These are phyloP conservation scores for Phanerochaete sordida DNA, from an alignment of 768 basidiomycete species.

Conservation along the genomic window DNA sequence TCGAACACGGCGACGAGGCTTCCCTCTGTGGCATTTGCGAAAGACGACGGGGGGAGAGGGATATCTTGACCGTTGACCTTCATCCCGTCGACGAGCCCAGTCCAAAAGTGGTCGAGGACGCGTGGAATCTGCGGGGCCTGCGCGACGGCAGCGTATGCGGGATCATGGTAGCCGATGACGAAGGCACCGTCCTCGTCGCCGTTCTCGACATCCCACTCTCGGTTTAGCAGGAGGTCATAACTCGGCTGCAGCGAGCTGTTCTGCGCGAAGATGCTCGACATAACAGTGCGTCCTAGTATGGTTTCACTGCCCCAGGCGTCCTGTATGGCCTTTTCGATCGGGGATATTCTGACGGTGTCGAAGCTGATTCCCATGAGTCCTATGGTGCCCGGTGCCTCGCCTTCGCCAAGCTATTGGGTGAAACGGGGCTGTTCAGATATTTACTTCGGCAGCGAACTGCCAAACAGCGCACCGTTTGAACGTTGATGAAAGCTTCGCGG, in stretches of 20 bases:
- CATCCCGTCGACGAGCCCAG: constrained; percentile 24
- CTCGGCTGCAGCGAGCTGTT: constrained; percentile 15
- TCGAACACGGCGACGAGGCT: constrained; percentile 20
- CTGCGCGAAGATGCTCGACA: constrained; percentile 18
- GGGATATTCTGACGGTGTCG: not conserved
- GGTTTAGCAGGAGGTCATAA: constrained; percentile 21
- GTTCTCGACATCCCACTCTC: constrained; percentile 13
- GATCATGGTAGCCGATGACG: constrained; percentile 20
- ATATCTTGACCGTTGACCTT: constrained; percentile 51
- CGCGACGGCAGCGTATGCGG: constrained; percentile 12
- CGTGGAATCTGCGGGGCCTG: constrained; percentile 35
- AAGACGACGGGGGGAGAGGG: constrained; percentile 34
- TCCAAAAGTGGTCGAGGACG: constrained; percentile 45
- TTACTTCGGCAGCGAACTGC: too few species aligned
- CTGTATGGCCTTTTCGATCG: not conserved
- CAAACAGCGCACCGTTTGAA: not conserved
- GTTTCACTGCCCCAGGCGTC: constrained; percentile 7
- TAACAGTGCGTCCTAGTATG: constrained; percentile 14
- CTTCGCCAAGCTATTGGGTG: too few species aligned
- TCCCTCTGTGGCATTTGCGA: constrained; percentile 11
- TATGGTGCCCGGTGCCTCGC: constrained; percentile 13
- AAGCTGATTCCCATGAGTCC: constrained; percentile 40
- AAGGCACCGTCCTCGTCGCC: constrained; percentile 16
- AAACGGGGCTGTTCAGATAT: not conserved
- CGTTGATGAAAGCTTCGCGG: constrained; percentile 1